Evolutionary conservation across 192 early-diverging fungal genomes (phyloP).

Genomic region (Podila minutissima): DNA sequence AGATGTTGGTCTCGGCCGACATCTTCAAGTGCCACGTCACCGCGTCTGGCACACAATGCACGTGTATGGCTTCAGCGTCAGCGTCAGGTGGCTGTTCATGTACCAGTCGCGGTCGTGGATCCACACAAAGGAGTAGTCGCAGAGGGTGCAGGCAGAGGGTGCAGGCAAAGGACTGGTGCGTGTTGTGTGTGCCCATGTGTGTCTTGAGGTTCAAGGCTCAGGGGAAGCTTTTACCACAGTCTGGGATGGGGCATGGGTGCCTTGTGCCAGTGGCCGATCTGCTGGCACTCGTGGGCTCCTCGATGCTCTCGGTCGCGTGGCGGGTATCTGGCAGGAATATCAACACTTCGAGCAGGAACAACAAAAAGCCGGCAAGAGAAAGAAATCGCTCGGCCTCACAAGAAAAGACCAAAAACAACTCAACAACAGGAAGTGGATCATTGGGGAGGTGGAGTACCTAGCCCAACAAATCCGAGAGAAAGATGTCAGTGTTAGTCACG

Average conservation of each 20-base stretch:
- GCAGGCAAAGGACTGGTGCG: constrained; percentile 73
- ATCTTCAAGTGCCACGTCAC: constrained; percentile 55
- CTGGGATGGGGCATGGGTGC: constrained; percentile 8
- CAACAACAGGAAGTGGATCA: too few species aligned
- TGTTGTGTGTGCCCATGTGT: constrained; percentile 71
- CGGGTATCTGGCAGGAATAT: too few species aligned
- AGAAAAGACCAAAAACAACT: too few species aligned
- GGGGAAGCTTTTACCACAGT: constrained; percentile 72
- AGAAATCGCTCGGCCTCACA: too few species aligned
- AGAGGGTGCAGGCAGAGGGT: too few species aligned
- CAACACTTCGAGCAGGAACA: too few species aligned
- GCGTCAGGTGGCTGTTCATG: constrained; percentile 73
- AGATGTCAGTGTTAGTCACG: too few species aligned
- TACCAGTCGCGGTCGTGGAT: constrained; percentile 83
- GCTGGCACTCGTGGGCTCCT: neutral
- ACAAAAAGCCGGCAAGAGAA: too few species aligned
- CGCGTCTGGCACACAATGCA: constrained; percentile 74
- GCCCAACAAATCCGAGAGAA: too few species aligned
- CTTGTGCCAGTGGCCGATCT: neutral
- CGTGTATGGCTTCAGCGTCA: constrained; percentile 75
- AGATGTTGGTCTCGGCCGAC: constrained; percentile 30
- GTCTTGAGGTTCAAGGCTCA: constrained; percentile 77
- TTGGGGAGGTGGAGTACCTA: too few species aligned
- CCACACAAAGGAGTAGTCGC: constrained; percentile 78
- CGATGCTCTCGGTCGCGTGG: neutral